These are phyloP conservation scores for Fraxinus anomala DNA, from an alignment of 257 asterid genomes.

Conservation along the genomic window DNA sequence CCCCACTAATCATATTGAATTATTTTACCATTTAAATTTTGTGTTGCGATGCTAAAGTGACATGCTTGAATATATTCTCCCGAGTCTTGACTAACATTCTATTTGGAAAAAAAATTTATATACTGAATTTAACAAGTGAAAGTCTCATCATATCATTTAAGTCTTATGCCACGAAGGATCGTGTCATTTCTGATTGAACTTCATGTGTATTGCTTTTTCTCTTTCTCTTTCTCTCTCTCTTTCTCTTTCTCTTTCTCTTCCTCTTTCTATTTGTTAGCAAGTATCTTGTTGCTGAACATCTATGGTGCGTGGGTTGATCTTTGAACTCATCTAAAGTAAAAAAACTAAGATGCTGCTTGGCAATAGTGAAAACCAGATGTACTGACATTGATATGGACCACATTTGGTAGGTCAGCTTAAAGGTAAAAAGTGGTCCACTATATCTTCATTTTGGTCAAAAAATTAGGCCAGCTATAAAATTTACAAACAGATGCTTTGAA, in stretches of 20 bases:
- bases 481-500: too few species aligned
- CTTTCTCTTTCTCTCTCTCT: neutral
- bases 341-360: neutral
- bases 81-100: neutral
- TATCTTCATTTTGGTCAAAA: neutral
- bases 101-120: neutral
- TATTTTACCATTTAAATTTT: neutral
- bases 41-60: neutral
- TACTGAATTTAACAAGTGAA: neutral
- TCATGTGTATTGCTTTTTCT: neutral
- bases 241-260: neutral
- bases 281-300: neutral
- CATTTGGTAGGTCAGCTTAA: neutral
- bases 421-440: neutral
- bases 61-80: neutral
- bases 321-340: neutral
- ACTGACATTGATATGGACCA: neutral
- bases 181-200: neutral
- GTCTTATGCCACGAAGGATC: neutral
- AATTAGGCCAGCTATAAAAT: too few species aligned
- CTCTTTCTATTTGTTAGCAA: neutral
- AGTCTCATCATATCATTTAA: neutral
- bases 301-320: neutral
- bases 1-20: conserved; percentile 4
- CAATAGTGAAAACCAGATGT: neutral